A percentile compares a stretch with the other conserved stretches of the same genome.
Evolutionary conservation across 2,329 filamentous ascomycete genomes (phyloP).

Genomic region (Lecanicillium sp.): DNA sequence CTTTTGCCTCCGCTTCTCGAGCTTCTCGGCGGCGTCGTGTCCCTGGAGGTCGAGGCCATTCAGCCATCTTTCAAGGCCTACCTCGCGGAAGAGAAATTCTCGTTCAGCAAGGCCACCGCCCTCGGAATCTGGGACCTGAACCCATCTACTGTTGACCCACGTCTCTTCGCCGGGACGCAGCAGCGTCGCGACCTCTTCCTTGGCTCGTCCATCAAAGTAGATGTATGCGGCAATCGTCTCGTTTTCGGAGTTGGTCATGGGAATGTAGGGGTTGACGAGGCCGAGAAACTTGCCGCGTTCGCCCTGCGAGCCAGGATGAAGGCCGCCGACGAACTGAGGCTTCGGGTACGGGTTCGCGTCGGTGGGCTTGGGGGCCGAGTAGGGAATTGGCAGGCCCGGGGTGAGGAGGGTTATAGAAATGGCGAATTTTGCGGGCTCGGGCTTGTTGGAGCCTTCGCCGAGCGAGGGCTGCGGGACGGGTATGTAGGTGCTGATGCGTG

Average conservation of each 20-base stretch:
- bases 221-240: conserved; percentile 98
- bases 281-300: conserved; percentile 44
- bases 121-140: conserved; percentile 84
- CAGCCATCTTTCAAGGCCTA: conserved; percentile 91
- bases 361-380: conserved; percentile 80
- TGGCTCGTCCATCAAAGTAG: conserved; percentile 91
- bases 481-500: conserved; percentile 94
- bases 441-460: conserved; percentile 55
- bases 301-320: conserved; percentile 47
- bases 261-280: conserved; percentile 77
- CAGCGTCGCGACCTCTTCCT: conserved; percentile 95
- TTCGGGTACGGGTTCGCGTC: conserved; percentile 71
- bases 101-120: conserved; percentile 92
- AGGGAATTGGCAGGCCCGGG: conserved; percentile 80
- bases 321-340: conserved; percentile 71
- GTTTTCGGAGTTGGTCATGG: conserved; percentile 86
- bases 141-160: conserved; percentile 98
- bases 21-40: conserved; percentile 80
- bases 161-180: conserved; percentile 91
- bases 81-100: conserved; percentile 95
- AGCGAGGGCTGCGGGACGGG: conserved; percentile 86
- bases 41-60: conserved; percentile 94
- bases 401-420: conserved; percentile 96
- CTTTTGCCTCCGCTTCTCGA: conserved; percentile 83
- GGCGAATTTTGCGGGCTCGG: conserved; percentile 91